A percentile compares a stretch with the other conserved stretches of the same genome.
Conservation (phyloP, 2,329 filamentous ascomycete species). For the Pseudogymnoascus sp. region DNA sequence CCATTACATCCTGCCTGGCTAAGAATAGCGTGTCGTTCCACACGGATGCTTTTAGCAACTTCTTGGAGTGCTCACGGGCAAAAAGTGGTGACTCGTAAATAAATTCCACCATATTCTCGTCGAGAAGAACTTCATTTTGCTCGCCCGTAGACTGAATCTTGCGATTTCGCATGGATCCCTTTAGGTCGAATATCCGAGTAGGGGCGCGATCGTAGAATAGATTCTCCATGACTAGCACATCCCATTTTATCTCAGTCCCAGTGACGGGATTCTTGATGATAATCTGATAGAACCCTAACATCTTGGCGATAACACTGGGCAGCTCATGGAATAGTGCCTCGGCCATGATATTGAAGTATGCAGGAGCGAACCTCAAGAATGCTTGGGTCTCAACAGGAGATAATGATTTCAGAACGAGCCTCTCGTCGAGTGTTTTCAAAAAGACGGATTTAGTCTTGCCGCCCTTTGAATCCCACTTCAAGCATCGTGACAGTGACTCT, state of each 20-base stretch:
- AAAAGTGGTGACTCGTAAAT: slow-evolving; percentile 97
- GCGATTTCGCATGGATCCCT: slow-evolving; percentile 96
- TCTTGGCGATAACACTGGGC: slow-evolving; percentile 95
- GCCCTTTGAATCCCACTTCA: slow-evolving; percentile 97
- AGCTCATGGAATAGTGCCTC: slow-evolving; percentile 92
- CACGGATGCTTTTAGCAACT: slow-evolving; percentile 79
- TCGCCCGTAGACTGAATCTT: slow-evolving; percentile 95
- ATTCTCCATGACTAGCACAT: slow-evolving; percentile 93
- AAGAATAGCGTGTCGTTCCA: slow-evolving; percentile 98
- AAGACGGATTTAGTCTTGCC: slow-evolving; percentile 98
- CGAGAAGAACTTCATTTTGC: slow-evolving; percentile 89
- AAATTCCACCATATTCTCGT: slow-evolving; percentile 98
- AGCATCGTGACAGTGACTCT: slow-evolving; percentile 86
- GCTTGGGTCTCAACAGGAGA: slow-evolving; percentile 87
- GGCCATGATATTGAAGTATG: slow-evolving; percentile 96
- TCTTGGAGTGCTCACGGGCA: slow-evolving; percentile 91
- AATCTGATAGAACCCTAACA: slow-evolving; percentile 97
- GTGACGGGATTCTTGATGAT: slow-evolving; percentile 92
- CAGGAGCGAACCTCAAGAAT: slow-evolving; percentile 89
- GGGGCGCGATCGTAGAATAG: slow-evolving; percentile 91
- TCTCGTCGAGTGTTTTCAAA: slow-evolving; percentile 89
- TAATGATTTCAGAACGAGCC: slow-evolving; percentile 72
- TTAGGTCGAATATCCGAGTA: slow-evolving; percentile 87
- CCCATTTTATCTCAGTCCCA: slow-evolving; percentile 88
- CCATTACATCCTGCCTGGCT: slow-evolving; percentile 94